These are phyloP conservation scores for Oxalis stricta DNA, from an alignment of 441 rosid species.

Conservation along the genomic window DNA sequence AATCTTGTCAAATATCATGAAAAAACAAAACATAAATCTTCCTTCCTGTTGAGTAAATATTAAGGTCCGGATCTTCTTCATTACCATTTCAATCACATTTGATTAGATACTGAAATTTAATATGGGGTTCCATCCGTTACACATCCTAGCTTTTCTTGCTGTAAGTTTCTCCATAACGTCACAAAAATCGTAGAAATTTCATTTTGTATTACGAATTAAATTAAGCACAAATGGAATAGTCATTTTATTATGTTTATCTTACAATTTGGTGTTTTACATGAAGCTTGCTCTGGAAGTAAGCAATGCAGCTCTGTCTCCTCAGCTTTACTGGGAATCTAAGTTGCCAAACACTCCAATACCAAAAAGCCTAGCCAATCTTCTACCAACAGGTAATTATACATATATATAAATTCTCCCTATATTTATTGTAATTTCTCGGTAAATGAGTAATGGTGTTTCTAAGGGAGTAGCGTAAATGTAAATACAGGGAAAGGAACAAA, in stretches of 20 bases:
- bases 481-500: slow-evolving; percentile 30
- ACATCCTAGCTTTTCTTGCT: slow-evolving; percentile 21
- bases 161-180: slow-evolving; percentile 15
- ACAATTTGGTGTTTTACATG: no score
- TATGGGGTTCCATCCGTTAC: slow-evolving; percentile 23
- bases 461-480: slow-evolving; percentile 29
- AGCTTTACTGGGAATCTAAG: slow-evolving; percentile 53
- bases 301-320: slow-evolving; percentile 45
- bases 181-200: not conserved
- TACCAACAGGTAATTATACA: slow-evolving; percentile 28
- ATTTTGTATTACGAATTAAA: not conserved
- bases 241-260: not conserved
- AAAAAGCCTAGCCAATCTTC: slow-evolving; percentile 40
- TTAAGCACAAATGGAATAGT: not conserved
- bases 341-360: slow-evolving; percentile 82
- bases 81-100: slow-evolving; percentile 3
- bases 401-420: not conserved
- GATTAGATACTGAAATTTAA: not conserved
- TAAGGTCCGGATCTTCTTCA: not conserved
- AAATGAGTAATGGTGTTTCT: slow-evolving; percentile 46
- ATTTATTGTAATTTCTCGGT: slow-evolving; percentile 21
- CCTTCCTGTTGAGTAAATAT: slow-evolving; percentile 3
- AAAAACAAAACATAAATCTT: not conserved
- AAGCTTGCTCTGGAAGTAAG: slow-evolving; percentile 36
- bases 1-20: no score